Evolutionary conservation across 805 yeast genomes (phyloP), one percentile per base, ranked within the genome.

Genomic region (Teunomyces kruisii): DNA sequence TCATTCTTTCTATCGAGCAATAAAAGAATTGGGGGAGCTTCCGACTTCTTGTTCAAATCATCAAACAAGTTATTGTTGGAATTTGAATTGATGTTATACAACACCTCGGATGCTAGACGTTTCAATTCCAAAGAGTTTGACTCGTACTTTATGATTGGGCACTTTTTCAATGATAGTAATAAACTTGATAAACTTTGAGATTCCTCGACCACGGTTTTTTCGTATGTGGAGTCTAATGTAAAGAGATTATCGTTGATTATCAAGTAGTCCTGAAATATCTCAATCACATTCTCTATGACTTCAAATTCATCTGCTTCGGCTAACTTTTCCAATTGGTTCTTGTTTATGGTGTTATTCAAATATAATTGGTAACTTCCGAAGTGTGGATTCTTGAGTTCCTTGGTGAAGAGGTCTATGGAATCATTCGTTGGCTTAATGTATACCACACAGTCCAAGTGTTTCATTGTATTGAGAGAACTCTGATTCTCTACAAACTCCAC

Each of bases 231-330:
- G 5, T 60, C 38, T 9, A 49, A 32, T 48, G 55, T 35, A 59
- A 82, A 87, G 28, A 92, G 66, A 54, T 87, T 86, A 47, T 73
- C 74, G 62, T 88, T 88, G 43, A 92, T 66, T 6, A 88, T 82
- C 50, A 80, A 74, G 60, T 85, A 91, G 64, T 94, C 97, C 54
- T 84, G 87, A 60, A 89, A 94, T 32, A 91, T 60, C 59, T 94
- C 99, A 42, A 85, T 81, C 4, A 94, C 89, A 47, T 79, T 79
- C 4, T 75, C 68, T 8, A 94, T 86, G 8, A 82, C 80, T 60
- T 92, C 98, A 56, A 83, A 74, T 58, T 88, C 94, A 63, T 94
- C 99, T 2, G 88, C 79, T 62, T 89, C 96, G 0, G 99, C 98
- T 39, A 94, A 61, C 41, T 87, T 75, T 61, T 94, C 99, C 53